Percentiles rank a stretch among this genome's conserved stretches.
These are phyloP conservation scores for Coemansia brasiliensis DNA, from an alignment of 192 early-diverging fungal genomes.

Conservation along the genomic window DNA sequence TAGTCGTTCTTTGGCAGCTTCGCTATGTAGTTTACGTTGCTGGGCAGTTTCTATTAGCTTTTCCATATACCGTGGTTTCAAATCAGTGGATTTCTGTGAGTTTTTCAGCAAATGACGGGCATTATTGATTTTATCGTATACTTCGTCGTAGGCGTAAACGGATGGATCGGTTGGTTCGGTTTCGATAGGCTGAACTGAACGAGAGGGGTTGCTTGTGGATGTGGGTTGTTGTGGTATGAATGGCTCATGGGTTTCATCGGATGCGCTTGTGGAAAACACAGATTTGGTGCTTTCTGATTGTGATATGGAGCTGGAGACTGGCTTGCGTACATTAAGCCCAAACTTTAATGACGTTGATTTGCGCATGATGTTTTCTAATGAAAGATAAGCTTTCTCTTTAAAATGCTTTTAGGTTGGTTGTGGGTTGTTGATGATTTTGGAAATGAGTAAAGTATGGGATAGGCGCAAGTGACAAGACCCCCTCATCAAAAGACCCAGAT, in stretches of 20 bases:
- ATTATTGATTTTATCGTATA: slow-evolving; percentile 28
- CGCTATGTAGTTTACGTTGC: slow-evolving; percentile 39
- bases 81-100: slow-evolving; percentile 13
- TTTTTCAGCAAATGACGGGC: slow-evolving; percentile 16
- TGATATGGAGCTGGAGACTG: background rate
- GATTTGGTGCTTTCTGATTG: slow-evolving; percentile 9
- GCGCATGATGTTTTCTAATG: slow-evolving; percentile 17
- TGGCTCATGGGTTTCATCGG: background rate
- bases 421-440: background rate
- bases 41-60: slow-evolving; percentile 42
- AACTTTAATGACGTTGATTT: slow-evolving; percentile 34
- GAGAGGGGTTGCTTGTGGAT: slow-evolving; percentile 8
- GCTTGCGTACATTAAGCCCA: slow-evolving; percentile 42
- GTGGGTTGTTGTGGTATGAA: background rate
- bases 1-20: slow-evolving; percentile 32
- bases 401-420: too few relatives aligned
- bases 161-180: slow-evolving; percentile 27
- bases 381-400: too few relatives aligned
- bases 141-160: slow-evolving; percentile 43
- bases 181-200: too few relatives aligned
- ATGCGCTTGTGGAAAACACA: slow-evolving; percentile 19
- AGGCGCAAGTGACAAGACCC: too few relatives aligned
- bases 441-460: background rate
- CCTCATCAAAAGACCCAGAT: too few relatives aligned
- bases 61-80: slow-evolving; percentile 47